A percentile compares a stretch with the other conserved stretches of the same genome.
phyloP scores from a whole-genome alignment of 331 rosid genomes.

The Quercus phellos region DNA sequence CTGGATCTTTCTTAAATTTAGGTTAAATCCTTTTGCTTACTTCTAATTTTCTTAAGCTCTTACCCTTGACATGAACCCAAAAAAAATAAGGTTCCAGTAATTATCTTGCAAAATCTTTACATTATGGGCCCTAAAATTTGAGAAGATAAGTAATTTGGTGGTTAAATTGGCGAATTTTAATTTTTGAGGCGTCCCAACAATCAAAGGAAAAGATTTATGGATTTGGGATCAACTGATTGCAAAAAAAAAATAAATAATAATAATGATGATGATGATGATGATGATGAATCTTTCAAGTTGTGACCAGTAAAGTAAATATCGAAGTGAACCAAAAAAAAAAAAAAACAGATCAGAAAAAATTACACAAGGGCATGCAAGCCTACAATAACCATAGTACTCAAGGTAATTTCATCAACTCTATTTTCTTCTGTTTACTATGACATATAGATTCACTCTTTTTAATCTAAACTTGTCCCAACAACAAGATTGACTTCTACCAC shows the following conservation, averaged over 20 bases:
- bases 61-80: neutral
- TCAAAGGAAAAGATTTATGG: neutral
- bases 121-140: neutral
- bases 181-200: no score
- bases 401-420: no score
- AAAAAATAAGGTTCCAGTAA: neutral
- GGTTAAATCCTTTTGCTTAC: neutral
- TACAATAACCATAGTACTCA: no score
- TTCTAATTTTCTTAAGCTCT: neutral
- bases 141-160: neutral
- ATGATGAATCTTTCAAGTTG: neutral
- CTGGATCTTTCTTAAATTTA: neutral
- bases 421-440: no score
- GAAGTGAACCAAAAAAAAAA: neutral
- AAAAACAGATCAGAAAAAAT: neutral
- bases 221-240: neutral
- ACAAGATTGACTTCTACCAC: no score
- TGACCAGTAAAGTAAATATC: neutral
- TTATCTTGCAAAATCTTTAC: no score
- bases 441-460: no score
- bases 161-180: neutral
- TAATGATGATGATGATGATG: no score
- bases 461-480: no score
- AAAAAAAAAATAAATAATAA: neutral
- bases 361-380: no score